Conservation (phyloP, 108 stramenopile species). For the Heterococcus sp. region DNA sequence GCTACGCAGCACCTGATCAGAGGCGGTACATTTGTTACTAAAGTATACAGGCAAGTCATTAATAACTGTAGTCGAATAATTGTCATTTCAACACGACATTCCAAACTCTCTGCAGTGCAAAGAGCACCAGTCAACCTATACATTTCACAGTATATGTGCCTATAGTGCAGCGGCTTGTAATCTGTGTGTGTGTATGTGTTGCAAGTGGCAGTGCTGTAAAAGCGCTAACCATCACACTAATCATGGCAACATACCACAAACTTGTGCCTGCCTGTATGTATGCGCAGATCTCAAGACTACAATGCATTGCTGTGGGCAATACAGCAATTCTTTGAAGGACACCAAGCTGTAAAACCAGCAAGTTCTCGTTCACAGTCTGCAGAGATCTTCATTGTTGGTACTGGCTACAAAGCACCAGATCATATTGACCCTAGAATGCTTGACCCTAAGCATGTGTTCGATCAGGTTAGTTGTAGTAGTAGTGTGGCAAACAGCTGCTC, state of each 20-base stretch:
- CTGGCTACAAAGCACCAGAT: slow-evolving; percentile 77
- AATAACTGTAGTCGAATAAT: too few species aligned
- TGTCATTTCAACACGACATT: too few species aligned
- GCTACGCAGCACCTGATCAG: slow-evolving; percentile 81
- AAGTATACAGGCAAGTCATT: slow-evolving; percentile 60
- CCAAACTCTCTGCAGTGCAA: too few species aligned
- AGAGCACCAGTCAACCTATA: too few species aligned
- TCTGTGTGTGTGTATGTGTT: too few species aligned
- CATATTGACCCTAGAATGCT: slow-evolving; percentile 85
- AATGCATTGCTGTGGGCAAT: slow-evolving; percentile 90
- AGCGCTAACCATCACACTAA: too few species aligned
- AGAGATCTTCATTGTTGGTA: slow-evolving; percentile 96
- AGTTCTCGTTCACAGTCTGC: slow-evolving; percentile 86
- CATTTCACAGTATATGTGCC: too few species aligned
- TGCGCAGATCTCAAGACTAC: slow-evolving; percentile 91
- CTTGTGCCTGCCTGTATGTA: too few species aligned
- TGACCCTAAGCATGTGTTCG: slow-evolving; percentile 95
- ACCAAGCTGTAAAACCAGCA: slow-evolving; percentile 78
- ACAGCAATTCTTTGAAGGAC: slow-evolving; percentile 81
- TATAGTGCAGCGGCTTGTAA: too few species aligned
- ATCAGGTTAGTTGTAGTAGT: slow-evolving; percentile 10
- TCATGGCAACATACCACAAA: too few species aligned
- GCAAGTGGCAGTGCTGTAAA: too few species aligned
- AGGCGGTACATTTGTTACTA: slow-evolving; percentile 89
- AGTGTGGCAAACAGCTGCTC: neutral